Evolutionary conservation across 2,329 filamentous ascomycete genomes (phyloP).

Genomic region (Cladosporium oxysporum): DNA sequence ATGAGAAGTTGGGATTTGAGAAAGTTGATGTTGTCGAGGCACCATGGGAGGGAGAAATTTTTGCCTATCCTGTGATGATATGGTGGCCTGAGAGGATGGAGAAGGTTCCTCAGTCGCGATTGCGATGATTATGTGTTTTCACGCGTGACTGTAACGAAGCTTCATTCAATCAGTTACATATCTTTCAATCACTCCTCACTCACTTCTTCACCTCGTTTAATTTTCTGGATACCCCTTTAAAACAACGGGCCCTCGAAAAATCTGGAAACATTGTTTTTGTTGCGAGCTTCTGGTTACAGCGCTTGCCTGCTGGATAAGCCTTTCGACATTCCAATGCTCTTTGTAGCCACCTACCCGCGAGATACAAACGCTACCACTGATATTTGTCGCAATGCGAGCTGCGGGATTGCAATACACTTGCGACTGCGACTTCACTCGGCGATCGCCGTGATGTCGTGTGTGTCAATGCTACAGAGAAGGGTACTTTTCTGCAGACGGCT

Average conservation of each 20-base stretch:
- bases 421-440: background rate
- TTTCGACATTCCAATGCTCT: background rate
- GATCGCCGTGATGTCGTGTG: background rate
- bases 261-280: background rate
- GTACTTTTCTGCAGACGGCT: background rate
- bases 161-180: background rate
- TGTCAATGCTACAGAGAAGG: background rate
- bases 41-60: slow-evolving; percentile 19
- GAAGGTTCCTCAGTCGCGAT: slow-evolving; percentile 5
- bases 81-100: slow-evolving; percentile 27
- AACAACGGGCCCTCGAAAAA: background rate
- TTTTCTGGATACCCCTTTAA: background rate
- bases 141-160: background rate
- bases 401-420: background rate
- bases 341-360: background rate
- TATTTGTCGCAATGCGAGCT: background rate
- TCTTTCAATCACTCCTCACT: background rate
- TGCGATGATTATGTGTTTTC: background rate
- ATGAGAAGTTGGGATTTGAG: slow-evolving; percentile 40
- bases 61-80: slow-evolving; percentile 27
- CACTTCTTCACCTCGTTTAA: background rate
- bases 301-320: background rate
- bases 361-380: background rate
- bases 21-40: slow-evolving; percentile 25
- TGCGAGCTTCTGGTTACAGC: background rate